These are phyloP conservation scores for Dactylellina haptotyla DNA, from an alignment of 2,329 filamentous ascomycete genomes.

Conservation along the genomic window DNA sequence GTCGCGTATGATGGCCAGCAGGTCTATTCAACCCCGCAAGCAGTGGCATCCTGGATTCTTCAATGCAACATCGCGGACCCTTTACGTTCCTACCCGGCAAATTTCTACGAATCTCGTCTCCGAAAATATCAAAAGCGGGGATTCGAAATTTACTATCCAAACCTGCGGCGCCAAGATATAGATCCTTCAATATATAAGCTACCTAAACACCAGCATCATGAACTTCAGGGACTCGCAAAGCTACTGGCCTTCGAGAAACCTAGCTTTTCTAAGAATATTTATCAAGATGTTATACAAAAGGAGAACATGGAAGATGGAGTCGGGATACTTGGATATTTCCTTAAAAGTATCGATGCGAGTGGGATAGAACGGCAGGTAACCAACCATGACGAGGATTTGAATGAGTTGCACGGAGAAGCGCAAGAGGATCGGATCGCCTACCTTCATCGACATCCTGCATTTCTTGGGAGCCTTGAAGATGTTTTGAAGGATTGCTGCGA, in stretches of 20 bases:
- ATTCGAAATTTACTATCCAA: conserved; percentile 83
- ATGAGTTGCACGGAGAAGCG: conserved; percentile 76
- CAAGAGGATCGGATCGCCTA: conserved; percentile 76
- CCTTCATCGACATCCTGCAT: conserved; percentile 80
- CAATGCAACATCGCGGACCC: conserved; percentile 84
- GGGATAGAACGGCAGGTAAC: no score
- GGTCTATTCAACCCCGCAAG: conserved; percentile 80
- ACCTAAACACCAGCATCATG: conserved; percentile 76
- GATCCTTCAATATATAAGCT: conserved; percentile 89
- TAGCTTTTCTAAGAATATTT: no score
- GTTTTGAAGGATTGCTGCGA: conserved; percentile 84
- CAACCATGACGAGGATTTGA: no score
- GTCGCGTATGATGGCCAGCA: conserved; percentile 82
- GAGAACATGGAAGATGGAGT: no score
- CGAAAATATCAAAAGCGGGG: conserved; percentile 85
- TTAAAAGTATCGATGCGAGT: no score
- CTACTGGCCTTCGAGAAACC: conserved; percentile 82
- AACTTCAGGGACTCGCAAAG: conserved; percentile 79
- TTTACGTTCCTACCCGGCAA: conserved; percentile 78
- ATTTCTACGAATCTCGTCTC: conserved; percentile 78
- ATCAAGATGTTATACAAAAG: no score
- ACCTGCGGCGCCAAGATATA: conserved; percentile 75
- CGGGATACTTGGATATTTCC: no score
- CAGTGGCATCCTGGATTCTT: conserved; percentile 79
- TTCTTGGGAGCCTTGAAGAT: conserved; percentile 79